Base-by-base conservation (phyloP, 139 green algal species). In the Chlamydomonas incerta region DNA sequence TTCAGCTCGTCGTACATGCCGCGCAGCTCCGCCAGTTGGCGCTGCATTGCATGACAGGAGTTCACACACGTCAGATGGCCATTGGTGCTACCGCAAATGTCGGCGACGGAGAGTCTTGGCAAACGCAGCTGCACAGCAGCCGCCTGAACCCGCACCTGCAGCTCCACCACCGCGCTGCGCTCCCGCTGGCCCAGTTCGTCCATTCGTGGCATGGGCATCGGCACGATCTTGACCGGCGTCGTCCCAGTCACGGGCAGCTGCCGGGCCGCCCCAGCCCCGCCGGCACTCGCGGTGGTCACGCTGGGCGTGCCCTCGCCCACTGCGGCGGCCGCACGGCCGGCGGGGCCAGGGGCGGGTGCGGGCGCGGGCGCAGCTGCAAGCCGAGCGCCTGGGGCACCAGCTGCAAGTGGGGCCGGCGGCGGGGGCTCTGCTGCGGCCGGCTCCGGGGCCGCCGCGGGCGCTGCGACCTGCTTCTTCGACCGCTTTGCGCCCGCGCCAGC, bases 1-100 rank as follows among this genome's bases (percentile, higher is more conserved):
- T 85, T 85, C 20, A 85, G 66, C 1, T 85, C 79, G 10, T 85
- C 67, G 63, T 85, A 85, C 79, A 76, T 23, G 33, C 1, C 47
- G 2, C 50, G 79, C 47, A 75, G 50, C 47, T 85, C 66, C 3
- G 66, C 21, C 47, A 76, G 33, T 50, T 85, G 79, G 26, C 79
- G 79, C 79, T 85, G 77, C 28, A 41, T 11, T 11, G 14, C 1
- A n/a, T n/a, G n/a, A n/a, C n/a, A n/a, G n/a, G n/a, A n/a, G n/a
- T n/a, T n/a, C n/a, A n/a, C n/a, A n/a, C n/a, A n/a, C n/a, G n/a
- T n/a, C n/a, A n/a, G n/a, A n/a, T n/a, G n/a, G n/a, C n/a, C n/a
- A 68, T 13, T 58, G 13, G 52, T 15, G 15, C 15, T 58, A 15
- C 13, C 13, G 52, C 13, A 13, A 58, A 15, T 13, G 52, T 58